Conservation (phyloP, 148 eudicot species). For the Persicaria maculosa region DNA sequence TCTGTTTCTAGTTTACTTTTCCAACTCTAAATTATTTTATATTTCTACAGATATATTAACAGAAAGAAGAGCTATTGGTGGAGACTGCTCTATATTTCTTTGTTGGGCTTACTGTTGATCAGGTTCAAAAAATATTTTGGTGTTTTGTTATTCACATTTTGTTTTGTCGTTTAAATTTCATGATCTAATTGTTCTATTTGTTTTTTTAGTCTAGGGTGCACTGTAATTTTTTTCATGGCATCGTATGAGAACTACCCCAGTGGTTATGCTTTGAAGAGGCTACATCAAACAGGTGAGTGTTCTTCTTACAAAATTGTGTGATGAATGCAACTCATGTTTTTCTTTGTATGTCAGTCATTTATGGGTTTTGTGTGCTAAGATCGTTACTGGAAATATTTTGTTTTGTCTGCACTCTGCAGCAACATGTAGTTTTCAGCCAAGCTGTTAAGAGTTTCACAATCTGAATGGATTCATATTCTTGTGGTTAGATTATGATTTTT, state of each 20-base stretch:
- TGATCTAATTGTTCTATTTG: slow-evolving; percentile 17
- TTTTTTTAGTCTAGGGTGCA: slow-evolving; percentile 66
- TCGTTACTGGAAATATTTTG: background rate
- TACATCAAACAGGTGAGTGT: slow-evolving; percentile 64
- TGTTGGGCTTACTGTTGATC: slow-evolving; percentile 59
- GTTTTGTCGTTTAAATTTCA: background rate
- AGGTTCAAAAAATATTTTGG: slow-evolving; percentile 39
- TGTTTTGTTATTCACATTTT: background rate
- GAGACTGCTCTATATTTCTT: slow-evolving; percentile 42
- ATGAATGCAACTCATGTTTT: background rate
- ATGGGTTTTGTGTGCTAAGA: background rate
- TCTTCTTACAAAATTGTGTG: background rate
- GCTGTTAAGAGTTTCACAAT: background rate
- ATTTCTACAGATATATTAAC: slow-evolving; percentile 62
- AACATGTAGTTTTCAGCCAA: background rate
- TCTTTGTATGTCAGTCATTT: background rate
- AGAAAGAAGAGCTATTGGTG: slow-evolving; percentile 85
- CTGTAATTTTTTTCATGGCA: slow-evolving; percentile 65
- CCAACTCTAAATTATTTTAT: background rate
- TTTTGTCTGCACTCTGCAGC: background rate
- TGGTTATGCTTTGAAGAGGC: slow-evolving; percentile 67
- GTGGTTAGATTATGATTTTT: background rate
- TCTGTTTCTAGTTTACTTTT: background rate
- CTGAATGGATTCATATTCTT: background rate
- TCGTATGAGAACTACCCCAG: slow-evolving; percentile 89